Percentiles rank a stretch among this genome's conserved stretches.
Conservation (phyloP, 2,329 filamentous ascomycete genomes). For the Penicillium expansum region DNA sequence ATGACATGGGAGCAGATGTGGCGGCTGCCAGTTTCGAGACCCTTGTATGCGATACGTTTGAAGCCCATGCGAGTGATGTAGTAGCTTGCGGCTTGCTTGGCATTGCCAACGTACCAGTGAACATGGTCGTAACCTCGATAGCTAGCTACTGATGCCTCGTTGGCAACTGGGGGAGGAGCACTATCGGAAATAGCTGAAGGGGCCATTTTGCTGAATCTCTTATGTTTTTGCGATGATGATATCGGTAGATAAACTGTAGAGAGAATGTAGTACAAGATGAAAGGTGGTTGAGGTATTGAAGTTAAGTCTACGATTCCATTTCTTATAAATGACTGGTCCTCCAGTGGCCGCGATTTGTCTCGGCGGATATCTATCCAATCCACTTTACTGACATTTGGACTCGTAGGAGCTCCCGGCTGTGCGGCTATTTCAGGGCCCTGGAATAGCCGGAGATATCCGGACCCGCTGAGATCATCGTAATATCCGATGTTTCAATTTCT, state of each 20-base stretch:
- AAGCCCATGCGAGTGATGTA: slow-evolving; percentile 89
- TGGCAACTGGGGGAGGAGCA: slow-evolving; percentile 20
- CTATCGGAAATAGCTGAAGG: slow-evolving; percentile 31
- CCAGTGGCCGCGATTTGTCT: slow-evolving; percentile 6
- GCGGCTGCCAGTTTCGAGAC: slow-evolving; percentile 82
- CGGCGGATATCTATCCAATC: slow-evolving; percentile 6
- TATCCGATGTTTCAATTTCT: background rate
- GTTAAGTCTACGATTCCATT: background rate
- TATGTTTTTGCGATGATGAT: background rate
- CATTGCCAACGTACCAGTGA: slow-evolving; percentile 95
- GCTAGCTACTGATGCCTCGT: slow-evolving; percentile 29
- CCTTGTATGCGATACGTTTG: slow-evolving; percentile 74
- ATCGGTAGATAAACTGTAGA: background rate
- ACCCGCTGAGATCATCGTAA: slow-evolving; percentile 5
- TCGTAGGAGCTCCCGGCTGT: background rate
- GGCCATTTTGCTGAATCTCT: slow-evolving; percentile 26
- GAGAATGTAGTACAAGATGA: background rate
- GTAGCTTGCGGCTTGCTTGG: slow-evolving; percentile 88
- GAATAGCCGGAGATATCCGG: slow-evolving; percentile 22
- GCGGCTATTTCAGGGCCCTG: slow-evolving; percentile 11
- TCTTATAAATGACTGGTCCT: slow-evolving; percentile 8
- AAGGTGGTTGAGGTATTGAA: background rate
- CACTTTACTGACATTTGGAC: slow-evolving; percentile 1
- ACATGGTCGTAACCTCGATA: slow-evolving; percentile 87
- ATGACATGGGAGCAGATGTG: slow-evolving; percentile 76